Percentiles rank a stretch among this genome's conserved stretches.
Conservation (phyloP, 768 basidiomycete genomes). For the Lentinus brumalis region DNA sequence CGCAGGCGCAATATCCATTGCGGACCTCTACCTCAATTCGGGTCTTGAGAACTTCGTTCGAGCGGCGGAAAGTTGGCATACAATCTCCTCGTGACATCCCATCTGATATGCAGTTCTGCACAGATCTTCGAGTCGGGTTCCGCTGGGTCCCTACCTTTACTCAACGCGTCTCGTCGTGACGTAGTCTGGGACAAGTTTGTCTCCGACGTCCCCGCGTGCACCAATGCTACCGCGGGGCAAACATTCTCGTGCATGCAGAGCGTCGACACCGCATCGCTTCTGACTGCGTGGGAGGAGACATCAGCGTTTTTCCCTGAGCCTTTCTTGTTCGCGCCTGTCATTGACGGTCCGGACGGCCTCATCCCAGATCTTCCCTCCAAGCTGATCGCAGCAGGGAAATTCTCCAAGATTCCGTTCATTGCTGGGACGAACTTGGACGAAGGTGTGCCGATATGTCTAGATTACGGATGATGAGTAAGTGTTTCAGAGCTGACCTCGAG, state of each 20-base stretch:
- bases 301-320: neutral
- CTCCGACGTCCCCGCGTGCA: neutral
- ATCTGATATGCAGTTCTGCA: neutral
- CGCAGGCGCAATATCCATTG: slow-evolving; percentile 41
- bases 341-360: slow-evolving; percentile 45
- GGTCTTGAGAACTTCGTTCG: slow-evolving; percentile 27
- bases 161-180: slow-evolving; percentile 35
- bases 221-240: neutral
- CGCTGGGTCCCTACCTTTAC: slow-evolving; percentile 32
- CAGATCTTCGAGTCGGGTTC: slow-evolving; percentile 52
- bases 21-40: slow-evolving; percentile 33
- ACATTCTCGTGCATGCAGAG: neutral
- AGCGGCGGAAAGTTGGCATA: slow-evolving; percentile 20
- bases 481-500: neutral
- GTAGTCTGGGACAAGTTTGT: slow-evolving; percentile 42
- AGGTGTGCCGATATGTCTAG: slow-evolving; percentile 31
- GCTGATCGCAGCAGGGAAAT: slow-evolving; percentile 33
- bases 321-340: slow-evolving; percentile 31
- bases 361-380: slow-evolving; percentile 42
- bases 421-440: slow-evolving; percentile 48
- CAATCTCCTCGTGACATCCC: neutral
- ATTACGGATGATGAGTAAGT: too few species aligned
- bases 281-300: neutral
- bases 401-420: slow-evolving; percentile 47
- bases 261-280: neutral